These are phyloP conservation scores for Bondarzewia mesenterica DNA, from an alignment of 1,284 basidiomycete genomes.

Conservation along the genomic window DNA sequence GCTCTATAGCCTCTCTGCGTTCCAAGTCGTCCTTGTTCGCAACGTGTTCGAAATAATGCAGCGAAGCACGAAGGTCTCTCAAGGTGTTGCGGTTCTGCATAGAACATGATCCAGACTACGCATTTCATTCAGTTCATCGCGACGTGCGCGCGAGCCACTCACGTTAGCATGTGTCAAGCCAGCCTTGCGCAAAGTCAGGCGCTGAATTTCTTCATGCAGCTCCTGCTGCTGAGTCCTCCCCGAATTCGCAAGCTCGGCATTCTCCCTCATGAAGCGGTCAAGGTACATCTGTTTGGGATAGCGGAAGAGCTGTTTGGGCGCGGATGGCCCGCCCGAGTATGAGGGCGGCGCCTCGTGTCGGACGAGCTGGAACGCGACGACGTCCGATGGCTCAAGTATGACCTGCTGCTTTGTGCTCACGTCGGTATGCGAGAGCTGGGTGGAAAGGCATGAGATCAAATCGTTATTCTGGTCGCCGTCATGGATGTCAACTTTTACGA, in stretches of 20 bases:
- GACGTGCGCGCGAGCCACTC: slow-evolving; percentile 16
- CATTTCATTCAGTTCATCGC: neutral
- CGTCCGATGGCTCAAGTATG: slow-evolving; percentile 51
- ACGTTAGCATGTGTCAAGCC: slow-evolving; percentile 49
- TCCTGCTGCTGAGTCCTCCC: slow-evolving; percentile 38
- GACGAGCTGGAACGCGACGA: slow-evolving; percentile 51
- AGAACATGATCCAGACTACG: neutral
- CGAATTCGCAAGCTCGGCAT: slow-evolving; percentile 39
- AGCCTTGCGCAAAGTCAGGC: slow-evolving; percentile 36
- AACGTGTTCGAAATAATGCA: slow-evolving; percentile 64
- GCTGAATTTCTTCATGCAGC: slow-evolving; percentile 38
- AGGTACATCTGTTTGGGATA: slow-evolving; percentile 61
- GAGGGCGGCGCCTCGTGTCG: slow-evolving; percentile 21
- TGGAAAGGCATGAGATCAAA: slow-evolving; percentile 48
- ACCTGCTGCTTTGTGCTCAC: slow-evolving; percentile 32
- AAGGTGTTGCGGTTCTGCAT: slow-evolving; percentile 52
- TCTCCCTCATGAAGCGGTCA: slow-evolving; percentile 60
- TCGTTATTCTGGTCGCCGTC: slow-evolving; percentile 36
- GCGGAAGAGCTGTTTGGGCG: slow-evolving; percentile 35
- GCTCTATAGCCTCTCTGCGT: slow-evolving; percentile 36
- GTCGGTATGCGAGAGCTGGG: slow-evolving; percentile 31
- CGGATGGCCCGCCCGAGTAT: slow-evolving; percentile 12
- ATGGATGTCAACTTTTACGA: slow-evolving; percentile 33
- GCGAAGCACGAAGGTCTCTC: slow-evolving; percentile 45
- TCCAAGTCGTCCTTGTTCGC: slow-evolving; percentile 40